Evolutionary conservation across 2,329 filamentous ascomycete species (phyloP).

Genomic region (Pseudocercospora macadamiae): DNA sequence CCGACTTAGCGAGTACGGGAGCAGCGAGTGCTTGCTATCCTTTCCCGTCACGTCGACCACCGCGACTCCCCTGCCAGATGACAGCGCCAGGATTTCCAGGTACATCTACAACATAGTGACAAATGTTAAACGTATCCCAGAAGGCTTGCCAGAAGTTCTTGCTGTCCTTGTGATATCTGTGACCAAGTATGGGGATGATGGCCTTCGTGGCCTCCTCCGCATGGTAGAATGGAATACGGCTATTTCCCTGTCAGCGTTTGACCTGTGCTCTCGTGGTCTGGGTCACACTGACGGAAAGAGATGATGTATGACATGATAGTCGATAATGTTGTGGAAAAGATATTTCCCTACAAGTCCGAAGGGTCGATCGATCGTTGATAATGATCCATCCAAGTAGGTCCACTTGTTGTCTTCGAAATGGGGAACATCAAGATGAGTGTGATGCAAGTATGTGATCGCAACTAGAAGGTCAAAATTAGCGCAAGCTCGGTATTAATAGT

Average conservation of each 20-base stretch:
- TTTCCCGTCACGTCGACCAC: no score
- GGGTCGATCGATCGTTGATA: conserved; percentile 66
- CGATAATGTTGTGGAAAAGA: conserved; percentile 68
- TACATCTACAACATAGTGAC: no score
- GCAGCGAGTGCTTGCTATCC: no score
- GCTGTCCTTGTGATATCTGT: conserved; percentile 48
- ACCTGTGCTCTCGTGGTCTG: no score
- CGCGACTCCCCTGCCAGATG: no score
- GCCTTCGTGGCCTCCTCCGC: conserved; percentile 45
- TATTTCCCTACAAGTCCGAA: conserved; percentile 67
- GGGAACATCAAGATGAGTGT: conserved; percentile 62
- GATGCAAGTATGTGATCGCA: conserved; percentile 75
- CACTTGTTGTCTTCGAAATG: conserved; percentile 63
- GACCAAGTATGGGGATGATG: conserved; percentile 59
- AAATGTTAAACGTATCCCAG: conserved; percentile 73
- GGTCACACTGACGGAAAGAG: conserved; percentile 27
- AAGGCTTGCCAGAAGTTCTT: conserved; percentile 72
- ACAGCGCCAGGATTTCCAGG: no score
- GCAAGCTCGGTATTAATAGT: no score
- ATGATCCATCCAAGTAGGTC: conserved; percentile 65
- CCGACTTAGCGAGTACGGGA: no score
- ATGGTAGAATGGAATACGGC: conserved; percentile 61
- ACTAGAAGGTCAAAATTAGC: no score
- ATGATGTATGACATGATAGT: conserved; percentile 67
- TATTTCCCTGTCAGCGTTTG: conserved; percentile 6